Base-by-base conservation (phyloP, 2,329 filamentous ascomycete species). In the Diaporthe aspalathi region DNA sequence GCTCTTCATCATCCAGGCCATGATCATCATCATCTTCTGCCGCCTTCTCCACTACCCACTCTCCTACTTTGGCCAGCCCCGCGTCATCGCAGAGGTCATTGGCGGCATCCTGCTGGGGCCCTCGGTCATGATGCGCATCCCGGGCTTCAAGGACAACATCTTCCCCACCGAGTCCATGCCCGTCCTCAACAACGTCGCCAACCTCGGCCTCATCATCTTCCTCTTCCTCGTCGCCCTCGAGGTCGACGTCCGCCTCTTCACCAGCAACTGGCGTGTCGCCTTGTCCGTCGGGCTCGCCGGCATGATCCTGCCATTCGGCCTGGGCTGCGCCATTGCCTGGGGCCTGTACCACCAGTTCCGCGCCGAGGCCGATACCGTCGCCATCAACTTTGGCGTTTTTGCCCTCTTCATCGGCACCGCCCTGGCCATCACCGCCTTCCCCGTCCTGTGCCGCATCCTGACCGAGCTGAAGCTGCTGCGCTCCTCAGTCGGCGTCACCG, bases 381-480 rank as follows among this genome's bases (percentile, higher is more conserved):
- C 81, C 45, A 84, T 88, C 71, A 77, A 80, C 24, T 89, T 89
- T 72, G 85, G 84, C 62, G 83, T 86, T 14, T 89, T 94, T 60
- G 85, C 85, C 73, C 81, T 88, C 35, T 98, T 98, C 79, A 93
- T 98, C 74, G 95, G 95, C 80, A 95, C 97, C 67, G 95, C 95
- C 0, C 91, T 98, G 81, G 93, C 94, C 35, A 98, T 98, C 76
- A 98, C 95, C 1, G 94, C 90, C 11, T 92, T 98, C 76, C 95
- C 95, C 0, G 95, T 98, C 0, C 88, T 98, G 16, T 98, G 95
- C 78, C 93, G 95, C 80, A 98, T 98, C 75, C 84, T 98, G 74
- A 95, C 94, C 0, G 95, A 97, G 80, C 85, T 98, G 67, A 96
- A 97, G 76, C 85, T 98, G 63, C 90, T 98, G 5, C 84, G 88